phyloP scores from a whole-genome alignment of 352 stramenopile species.

The Thraustochytrium sp. region DNA sequence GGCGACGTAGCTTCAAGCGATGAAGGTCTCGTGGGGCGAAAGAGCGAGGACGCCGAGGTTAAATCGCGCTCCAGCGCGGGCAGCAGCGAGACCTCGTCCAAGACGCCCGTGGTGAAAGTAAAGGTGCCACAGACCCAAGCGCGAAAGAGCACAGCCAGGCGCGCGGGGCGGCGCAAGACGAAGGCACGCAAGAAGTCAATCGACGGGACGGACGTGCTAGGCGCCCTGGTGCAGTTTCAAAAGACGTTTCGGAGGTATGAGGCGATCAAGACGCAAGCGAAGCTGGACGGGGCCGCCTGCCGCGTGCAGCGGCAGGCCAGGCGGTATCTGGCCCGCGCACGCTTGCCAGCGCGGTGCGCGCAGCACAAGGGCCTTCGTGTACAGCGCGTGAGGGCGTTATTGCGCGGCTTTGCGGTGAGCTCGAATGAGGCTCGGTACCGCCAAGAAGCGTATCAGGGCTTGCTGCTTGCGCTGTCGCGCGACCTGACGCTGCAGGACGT shows the following conservation, averaged over 20 bases:
- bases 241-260: background rate
- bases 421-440: background rate
- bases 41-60: too few relatives aligned
- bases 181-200: background rate
- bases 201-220: background rate
- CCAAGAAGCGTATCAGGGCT: background rate
- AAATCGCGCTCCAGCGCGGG: too few relatives aligned
- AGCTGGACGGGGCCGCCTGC: background rate
- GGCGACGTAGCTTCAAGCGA: too few relatives aligned
- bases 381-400: background rate
- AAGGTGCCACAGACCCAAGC: too few relatives aligned
- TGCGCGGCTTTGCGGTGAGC: background rate
- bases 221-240: background rate
- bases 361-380: background rate
- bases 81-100: too few relatives aligned
- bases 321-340: background rate
- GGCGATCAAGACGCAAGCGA: background rate
- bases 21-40: too few relatives aligned
- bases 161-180: too few relatives aligned
- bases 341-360: background rate
- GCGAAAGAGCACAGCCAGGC: too few relatives aligned
- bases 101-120: too few relatives aligned
- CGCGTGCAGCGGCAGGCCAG: background rate
- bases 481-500: constrained; percentile 27
- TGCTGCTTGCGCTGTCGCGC: background rate